Conservation (phyloP, 73 alveolate genomes). For the Paramecium sonneborni region DNA sequence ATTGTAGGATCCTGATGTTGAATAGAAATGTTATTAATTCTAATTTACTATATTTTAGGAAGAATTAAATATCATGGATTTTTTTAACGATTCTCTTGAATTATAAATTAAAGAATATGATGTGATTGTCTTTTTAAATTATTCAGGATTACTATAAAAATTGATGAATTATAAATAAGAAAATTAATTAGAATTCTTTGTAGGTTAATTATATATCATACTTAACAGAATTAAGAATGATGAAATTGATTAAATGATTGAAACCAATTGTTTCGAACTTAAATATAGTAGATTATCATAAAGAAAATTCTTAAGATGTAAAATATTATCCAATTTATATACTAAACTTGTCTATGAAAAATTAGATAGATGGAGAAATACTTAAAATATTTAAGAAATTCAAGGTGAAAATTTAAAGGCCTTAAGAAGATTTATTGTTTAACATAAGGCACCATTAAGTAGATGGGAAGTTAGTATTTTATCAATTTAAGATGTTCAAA, state of each 20-base stretch:
- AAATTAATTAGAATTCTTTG: constrained; percentile 16
- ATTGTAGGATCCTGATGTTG: background rate
- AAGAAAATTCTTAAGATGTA: constrained; percentile 1
- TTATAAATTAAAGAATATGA: background rate
- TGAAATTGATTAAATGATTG: background rate
- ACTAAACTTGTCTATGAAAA: background rate
- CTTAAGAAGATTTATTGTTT: background rate
- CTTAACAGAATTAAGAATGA: background rate
- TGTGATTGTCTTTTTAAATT: background rate
- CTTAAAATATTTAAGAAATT: background rate
- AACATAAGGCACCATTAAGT: background rate
- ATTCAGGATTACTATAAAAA: background rate
- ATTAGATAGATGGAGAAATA: background rate
- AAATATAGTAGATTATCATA: constrained; percentile 18
- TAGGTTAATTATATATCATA: background rate
- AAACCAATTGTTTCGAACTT: background rate
- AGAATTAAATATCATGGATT: background rate
- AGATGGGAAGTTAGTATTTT: constrained; percentile 20
- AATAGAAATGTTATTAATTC: background rate
- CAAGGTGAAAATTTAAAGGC: background rate
- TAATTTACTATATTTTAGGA: background rate
- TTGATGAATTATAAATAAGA: constrained; percentile 13
- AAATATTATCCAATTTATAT: background rate
- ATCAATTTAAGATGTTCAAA: background rate
- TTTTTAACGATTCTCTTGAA: background rate